Conservation (phyloP, 2,329 filamentous ascomycete species). For the Curvularia lunata region DNA sequence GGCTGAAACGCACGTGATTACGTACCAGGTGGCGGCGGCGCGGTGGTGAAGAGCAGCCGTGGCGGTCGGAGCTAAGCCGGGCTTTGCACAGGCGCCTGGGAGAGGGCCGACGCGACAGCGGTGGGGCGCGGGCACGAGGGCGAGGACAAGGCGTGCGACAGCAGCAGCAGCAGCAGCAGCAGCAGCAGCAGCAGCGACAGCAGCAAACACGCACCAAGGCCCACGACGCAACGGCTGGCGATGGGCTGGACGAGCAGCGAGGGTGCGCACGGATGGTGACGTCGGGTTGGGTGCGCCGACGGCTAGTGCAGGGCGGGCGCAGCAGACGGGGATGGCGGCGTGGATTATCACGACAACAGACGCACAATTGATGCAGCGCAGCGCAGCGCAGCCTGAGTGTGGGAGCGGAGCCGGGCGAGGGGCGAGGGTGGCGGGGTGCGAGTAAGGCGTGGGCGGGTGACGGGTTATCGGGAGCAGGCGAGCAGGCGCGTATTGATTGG, state of each 20-base stretch:
- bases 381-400: neutral
- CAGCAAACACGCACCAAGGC: neutral
- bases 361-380: neutral
- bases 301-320: conserved; percentile 31
- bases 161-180: conserved; percentile 11
- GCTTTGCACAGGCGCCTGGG: conserved; percentile 6
- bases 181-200: conserved; percentile 7
- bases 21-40: conserved; percentile 36
- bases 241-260: conserved; percentile 1
- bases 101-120: conserved; percentile 34
- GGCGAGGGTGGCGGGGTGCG: conserved; percentile 28
- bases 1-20: conserved; percentile 46
- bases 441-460: conserved; percentile 23
- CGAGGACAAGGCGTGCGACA: conserved; percentile 20
- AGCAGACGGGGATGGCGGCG: conserved; percentile 25
- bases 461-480: conserved; percentile 30
- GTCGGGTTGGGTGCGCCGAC: conserved; percentile 25
- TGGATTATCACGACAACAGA: conserved; percentile 10
- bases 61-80: conserved; percentile 38
- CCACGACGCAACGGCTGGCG: conserved; percentile 30
- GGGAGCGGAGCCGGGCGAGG: conserved; percentile 1
- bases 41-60: conserved; percentile 21
- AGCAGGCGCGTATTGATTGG: conserved; percentile 42
- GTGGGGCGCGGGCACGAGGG: conserved; percentile 26
- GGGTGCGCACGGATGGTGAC: conserved; percentile 30